Percentiles rank a stretch among this genome's conserved stretches.
phyloP scores from a whole-genome alignment of 305 asterid species.

The Striga hermonthica region DNA sequence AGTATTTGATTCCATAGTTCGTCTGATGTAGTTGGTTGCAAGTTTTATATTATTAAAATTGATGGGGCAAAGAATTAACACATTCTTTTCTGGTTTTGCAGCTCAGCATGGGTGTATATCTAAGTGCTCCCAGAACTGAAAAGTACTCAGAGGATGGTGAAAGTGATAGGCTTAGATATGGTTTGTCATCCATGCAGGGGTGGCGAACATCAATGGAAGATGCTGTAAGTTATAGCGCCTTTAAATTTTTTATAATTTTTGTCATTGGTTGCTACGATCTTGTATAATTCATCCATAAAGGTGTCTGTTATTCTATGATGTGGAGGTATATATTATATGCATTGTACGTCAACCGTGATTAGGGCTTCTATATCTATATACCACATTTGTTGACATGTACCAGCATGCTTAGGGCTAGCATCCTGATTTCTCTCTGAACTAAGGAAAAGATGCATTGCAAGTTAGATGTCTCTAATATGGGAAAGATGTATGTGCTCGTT shows the following conservation, averaged over 20 bases:
- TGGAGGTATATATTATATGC: not conserved
- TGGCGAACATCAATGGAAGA: constrained; percentile 97
- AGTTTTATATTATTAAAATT: not conserved
- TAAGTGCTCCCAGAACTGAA: constrained; percentile 83
- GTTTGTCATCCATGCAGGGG: constrained; percentile 92
- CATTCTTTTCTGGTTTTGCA: constrained; percentile 30
- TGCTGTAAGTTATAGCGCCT: constrained; percentile 60
- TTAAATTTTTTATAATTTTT: constrained; percentile 21
- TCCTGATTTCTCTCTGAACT: constrained; percentile 5
- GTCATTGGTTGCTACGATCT: not conserved
- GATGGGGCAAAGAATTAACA: not conserved
- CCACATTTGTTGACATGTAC: constrained; percentile 16
- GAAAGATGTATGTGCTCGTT: constrained; percentile 9
- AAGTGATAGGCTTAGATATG: constrained; percentile 70
- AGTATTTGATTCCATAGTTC: not conserved
- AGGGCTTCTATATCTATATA: constrained; percentile 24
- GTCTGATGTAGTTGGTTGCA: not conserved
- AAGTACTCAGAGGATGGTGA: constrained; percentile 81
- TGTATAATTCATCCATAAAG: constrained; percentile 12
- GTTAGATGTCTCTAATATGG: constrained; percentile 16
- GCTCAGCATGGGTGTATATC: constrained; percentile 79
- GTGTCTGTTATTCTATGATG: constrained; percentile 24
- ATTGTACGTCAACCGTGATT: constrained; percentile 18
- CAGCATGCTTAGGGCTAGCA: constrained; percentile 17
- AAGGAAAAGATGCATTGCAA: constrained; percentile 22